These are phyloP conservation scores for Paramecium tetraurelia DNA, from an alignment of 73 alveolate genomes.

Conservation along the genomic window DNA sequence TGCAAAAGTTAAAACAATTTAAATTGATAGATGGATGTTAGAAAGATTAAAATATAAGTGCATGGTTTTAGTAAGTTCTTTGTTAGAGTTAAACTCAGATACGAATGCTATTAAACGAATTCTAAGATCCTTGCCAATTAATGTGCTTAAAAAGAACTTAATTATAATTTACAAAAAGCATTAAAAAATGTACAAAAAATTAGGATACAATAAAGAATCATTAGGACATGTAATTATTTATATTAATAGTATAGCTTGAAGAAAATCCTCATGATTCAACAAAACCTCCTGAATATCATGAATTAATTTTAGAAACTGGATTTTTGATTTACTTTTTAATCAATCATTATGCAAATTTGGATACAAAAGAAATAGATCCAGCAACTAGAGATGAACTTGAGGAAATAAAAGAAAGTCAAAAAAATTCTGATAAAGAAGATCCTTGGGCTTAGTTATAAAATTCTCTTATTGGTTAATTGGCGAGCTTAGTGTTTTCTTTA, in stretches of 20 bases:
- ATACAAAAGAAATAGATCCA: constrained; percentile 33
- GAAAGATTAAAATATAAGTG: constrained; percentile 62
- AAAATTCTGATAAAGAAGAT: constrained; percentile 39
- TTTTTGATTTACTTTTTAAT: constrained; percentile 54
- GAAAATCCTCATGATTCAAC: not conserved
- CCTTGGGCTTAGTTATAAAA: constrained; percentile 55
- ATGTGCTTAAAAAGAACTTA: constrained; percentile 60
- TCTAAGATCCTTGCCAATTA: constrained; percentile 65
- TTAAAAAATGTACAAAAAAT: constrained; percentile 34
- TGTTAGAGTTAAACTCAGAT: constrained; percentile 61
- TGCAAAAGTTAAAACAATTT: not conserved
- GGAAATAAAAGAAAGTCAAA: constrained; percentile 6
- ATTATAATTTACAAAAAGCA: constrained; percentile 55
- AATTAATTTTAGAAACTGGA: constrained; percentile 56
- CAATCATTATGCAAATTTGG: constrained; percentile 1
- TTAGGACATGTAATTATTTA: constrained; percentile 6
- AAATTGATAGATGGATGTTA: constrained; percentile 65
- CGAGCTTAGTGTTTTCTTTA: constrained; percentile 45
- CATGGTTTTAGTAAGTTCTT: constrained; percentile 64
- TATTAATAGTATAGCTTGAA: not conserved
- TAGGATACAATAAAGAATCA: constrained; percentile 39
- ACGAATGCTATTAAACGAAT: constrained; percentile 64
- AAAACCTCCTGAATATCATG: constrained; percentile 39
- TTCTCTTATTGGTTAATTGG: constrained; percentile 7
- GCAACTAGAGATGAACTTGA: constrained; percentile 42